Conservation (phyloP, 2,329 filamentous ascomycete genomes). For the Xylaria sp. region DNA sequence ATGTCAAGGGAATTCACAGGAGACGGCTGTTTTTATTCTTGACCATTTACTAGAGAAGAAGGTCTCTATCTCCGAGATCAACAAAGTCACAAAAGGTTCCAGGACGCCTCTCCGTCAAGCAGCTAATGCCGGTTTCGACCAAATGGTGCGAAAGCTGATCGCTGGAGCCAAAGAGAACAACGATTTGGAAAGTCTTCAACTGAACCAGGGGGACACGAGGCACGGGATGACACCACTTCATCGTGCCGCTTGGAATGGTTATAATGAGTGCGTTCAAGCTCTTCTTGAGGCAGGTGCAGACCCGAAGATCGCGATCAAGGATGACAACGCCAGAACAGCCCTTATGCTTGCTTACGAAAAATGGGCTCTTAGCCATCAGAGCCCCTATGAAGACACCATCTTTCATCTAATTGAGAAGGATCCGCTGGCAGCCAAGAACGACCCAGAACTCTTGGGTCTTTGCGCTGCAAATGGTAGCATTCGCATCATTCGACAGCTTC, state of each 20-base stretch:
- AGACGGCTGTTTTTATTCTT: slow-evolving; percentile 1
- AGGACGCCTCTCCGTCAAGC: slow-evolving; percentile 4
- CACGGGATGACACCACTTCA: slow-evolving; percentile 17
- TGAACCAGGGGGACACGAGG: background rate
- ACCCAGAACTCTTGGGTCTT: background rate
- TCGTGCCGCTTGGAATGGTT: slow-evolving; percentile 10
- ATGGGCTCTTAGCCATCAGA: slow-evolving; percentile 3
- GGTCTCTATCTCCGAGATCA: background rate
- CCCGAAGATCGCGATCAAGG: slow-evolving; percentile 9
- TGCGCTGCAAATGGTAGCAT: slow-evolving; percentile 13
- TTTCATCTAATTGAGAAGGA: slow-evolving; percentile 5
- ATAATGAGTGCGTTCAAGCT: background rate
- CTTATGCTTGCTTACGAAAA: slow-evolving; percentile 13
- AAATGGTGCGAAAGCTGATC: slow-evolving; percentile 4
- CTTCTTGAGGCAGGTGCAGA: slow-evolving; percentile 7
- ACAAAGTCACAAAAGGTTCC: slow-evolving; percentile 3
- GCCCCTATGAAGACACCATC: slow-evolving; percentile 3
- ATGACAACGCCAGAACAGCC: slow-evolving; percentile 2
- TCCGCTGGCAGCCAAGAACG: slow-evolving; percentile 1
- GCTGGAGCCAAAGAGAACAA: background rate
- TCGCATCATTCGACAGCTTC: background rate
- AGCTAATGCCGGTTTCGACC: background rate
- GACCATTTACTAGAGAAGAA: background rate
- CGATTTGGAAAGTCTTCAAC: background rate
- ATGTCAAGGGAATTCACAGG: background rate